Percentiles rank a stretch among this genome's conserved stretches.
Evolutionary conservation across 2,329 filamentous ascomycete genomes (phyloP).

Genomic region (Trichoderma hamatum): DNA sequence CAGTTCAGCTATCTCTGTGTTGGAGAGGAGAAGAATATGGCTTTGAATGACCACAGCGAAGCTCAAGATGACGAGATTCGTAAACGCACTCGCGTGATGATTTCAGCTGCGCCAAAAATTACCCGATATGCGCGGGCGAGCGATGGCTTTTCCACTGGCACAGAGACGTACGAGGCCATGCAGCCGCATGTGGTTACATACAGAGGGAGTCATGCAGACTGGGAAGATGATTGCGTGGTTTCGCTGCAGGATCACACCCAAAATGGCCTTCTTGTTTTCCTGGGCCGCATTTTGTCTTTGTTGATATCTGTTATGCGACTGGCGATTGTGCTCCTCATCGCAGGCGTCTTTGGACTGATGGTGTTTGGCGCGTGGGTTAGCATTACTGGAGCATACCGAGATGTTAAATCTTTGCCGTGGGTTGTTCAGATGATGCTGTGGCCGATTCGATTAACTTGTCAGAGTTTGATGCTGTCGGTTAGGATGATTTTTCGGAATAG

Average conservation of each 20-base stretch:
- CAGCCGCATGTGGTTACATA: constrained; percentile 39
- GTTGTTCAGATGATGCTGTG: not conserved
- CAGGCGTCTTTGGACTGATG: not conserved
- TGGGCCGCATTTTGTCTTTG: not conserved
- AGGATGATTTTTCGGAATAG: not conserved
- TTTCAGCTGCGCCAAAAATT: constrained; percentile 37
- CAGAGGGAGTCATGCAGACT: constrained; percentile 32
- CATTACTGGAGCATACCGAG: not conserved
- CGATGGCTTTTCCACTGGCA: constrained; percentile 27
- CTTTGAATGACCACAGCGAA: not conserved
- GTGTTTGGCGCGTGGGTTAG: not conserved
- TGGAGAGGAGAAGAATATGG: constrained; percentile 22
- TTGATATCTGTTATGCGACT: not conserved
- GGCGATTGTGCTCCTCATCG: not conserved
- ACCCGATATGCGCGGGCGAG: constrained; percentile 30
- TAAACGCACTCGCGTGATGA: constrained; percentile 38
- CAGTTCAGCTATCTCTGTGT: constrained; percentile 32
- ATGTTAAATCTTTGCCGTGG: not conserved
- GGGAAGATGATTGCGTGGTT: constrained; percentile 29
- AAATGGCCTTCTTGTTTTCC: not conserved
- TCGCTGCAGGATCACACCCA: not conserved
- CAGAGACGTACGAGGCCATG: constrained; percentile 32
- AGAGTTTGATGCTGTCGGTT: not conserved
- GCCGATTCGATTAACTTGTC: not conserved
- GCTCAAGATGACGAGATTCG: not conserved